These are phyloP conservation scores for Boletellus sp. DNA, from an alignment of 768 basidiomycete genomes.

Conservation along the genomic window DNA sequence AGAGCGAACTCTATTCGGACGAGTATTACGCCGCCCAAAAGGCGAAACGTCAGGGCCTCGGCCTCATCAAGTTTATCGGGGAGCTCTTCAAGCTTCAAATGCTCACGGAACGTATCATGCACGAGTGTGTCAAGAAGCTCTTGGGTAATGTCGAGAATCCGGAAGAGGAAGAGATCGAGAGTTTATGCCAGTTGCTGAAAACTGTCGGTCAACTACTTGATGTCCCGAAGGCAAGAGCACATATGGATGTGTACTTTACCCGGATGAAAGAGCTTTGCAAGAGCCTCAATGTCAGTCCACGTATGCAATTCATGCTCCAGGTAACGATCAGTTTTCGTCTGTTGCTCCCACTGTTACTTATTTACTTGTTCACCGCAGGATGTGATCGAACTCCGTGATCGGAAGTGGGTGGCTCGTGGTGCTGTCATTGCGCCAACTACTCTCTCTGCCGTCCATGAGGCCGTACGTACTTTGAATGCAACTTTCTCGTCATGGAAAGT, in stretches of 20 bases:
- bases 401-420: slow-evolving; percentile 76
- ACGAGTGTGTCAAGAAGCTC: slow-evolving; percentile 95
- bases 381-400: slow-evolving; percentile 81
- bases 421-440: slow-evolving; percentile 77
- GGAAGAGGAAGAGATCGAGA: slow-evolving; percentile 97
- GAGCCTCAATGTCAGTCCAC: slow-evolving; percentile 70
- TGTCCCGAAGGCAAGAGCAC: slow-evolving; percentile 71
- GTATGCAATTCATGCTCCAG: slow-evolving; percentile 95
- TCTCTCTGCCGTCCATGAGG: slow-evolving; percentile 84
- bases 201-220: slow-evolving; percentile 88
- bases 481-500: background rate
- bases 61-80: slow-evolving; percentile 97
- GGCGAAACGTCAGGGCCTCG: slow-evolving; percentile 94
- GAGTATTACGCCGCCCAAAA: slow-evolving; percentile 97
- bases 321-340: slow-evolving; percentile 41
- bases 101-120: slow-evolving; percentile 97
- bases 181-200: slow-evolving; percentile 85
- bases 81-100: slow-evolving; percentile 99
- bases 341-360: background rate
- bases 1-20: slow-evolving; percentile 81
- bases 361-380: slow-evolving; percentile 51
- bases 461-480: slow-evolving; percentile 46
- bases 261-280: slow-evolving; percentile 83
- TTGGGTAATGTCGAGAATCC: slow-evolving; percentile 91
- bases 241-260: slow-evolving; percentile 91